phyloP scores from a whole-genome alignment of 2,329 filamentous ascomycete species.

The Proliferodiscus dingleyae region DNA sequence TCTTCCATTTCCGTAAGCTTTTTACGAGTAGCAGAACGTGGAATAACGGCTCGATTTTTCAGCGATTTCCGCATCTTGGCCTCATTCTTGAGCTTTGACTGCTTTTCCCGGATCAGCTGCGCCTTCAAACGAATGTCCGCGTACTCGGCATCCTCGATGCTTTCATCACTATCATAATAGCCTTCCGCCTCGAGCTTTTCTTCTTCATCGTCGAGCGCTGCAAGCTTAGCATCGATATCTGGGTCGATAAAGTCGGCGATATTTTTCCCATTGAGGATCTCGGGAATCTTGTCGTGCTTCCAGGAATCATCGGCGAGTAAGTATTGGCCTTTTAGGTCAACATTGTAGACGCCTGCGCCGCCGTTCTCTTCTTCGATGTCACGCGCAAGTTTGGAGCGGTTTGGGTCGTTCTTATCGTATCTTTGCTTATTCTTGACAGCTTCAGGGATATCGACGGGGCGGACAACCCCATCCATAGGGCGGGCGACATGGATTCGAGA shows the following conservation, averaged over 20 bases:
- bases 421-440: constrained; percentile 75
- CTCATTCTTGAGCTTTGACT: constrained; percentile 86
- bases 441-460: constrained; percentile 85
- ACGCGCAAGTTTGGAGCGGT: constrained; percentile 72
- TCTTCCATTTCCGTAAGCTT: constrained; percentile 82
- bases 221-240: constrained; percentile 90
- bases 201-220: constrained; percentile 90
- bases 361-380: constrained; percentile 91
- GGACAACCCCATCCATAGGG: constrained; percentile 73
- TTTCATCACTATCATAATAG: constrained; percentile 87
- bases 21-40: constrained; percentile 74
- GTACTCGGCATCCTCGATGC: constrained; percentile 84
- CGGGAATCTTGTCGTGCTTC: constrained; percentile 95
- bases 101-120: constrained; percentile 92
- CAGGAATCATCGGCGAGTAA: constrained; percentile 82
- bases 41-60: constrained; percentile 95
- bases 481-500: constrained; percentile 95
- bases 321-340: constrained; percentile 87
- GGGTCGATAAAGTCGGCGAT: constrained; percentile 96
- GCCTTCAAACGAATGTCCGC: constrained; percentile 87
- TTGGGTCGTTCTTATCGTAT: constrained; percentile 86
- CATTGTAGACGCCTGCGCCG: constrained; percentile 91
- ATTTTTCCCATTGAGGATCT: constrained; percentile 92
- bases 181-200: constrained; percentile 87
- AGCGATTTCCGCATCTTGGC: constrained; percentile 92